phyloP scores from a whole-genome alignment of 2,329 filamentous ascomycete genomes.

The Alternaria panax region DNA sequence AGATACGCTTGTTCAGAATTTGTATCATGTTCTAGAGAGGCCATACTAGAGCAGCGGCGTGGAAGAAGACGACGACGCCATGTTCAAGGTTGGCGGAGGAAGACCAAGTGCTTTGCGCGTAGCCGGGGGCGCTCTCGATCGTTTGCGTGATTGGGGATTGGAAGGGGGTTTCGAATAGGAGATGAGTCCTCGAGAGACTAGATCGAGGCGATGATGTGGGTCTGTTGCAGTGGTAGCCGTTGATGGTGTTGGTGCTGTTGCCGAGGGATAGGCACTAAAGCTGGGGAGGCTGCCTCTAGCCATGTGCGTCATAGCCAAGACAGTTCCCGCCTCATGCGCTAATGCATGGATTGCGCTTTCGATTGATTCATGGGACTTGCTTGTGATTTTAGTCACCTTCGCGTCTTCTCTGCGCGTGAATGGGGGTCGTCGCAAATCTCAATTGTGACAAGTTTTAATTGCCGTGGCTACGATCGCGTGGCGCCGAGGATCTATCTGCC shows the following conservation, averaged over 20 bases:
- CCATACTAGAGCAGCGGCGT: conserved; percentile 52
- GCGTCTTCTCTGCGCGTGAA: conserved; percentile 4
- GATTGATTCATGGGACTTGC: not conserved
- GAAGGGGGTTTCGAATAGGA: conserved; percentile 11
- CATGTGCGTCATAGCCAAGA: conserved; percentile 37
- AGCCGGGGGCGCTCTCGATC: conserved; percentile 1
- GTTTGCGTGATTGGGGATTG: not conserved
- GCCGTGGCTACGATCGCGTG: not conserved
- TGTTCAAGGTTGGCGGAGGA: conserved; percentile 23
- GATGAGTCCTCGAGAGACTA: conserved; percentile 14
- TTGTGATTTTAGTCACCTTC: not conserved
- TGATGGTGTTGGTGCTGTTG: conserved; percentile 9
- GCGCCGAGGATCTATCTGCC: not conserved
- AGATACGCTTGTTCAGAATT: conserved; percentile 1
- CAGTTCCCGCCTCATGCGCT: conserved; percentile 12
- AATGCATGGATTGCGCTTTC: conserved; percentile 16
- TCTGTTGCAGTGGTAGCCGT: conserved; percentile 7
- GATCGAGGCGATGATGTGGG: conserved; percentile 6
- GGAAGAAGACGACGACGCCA: conserved; percentile 50
- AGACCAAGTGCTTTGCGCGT: conserved; percentile 2
- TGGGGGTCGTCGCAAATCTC: not conserved
- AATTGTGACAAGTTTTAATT: not conserved
- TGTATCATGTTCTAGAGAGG: not conserved
- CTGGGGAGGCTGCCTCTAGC: conserved; percentile 33
- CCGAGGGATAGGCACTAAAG: conserved; percentile 25